Base-by-base conservation (phyloP, 352 stramenopile species). In the Globisporangium carolinianum region DNA sequence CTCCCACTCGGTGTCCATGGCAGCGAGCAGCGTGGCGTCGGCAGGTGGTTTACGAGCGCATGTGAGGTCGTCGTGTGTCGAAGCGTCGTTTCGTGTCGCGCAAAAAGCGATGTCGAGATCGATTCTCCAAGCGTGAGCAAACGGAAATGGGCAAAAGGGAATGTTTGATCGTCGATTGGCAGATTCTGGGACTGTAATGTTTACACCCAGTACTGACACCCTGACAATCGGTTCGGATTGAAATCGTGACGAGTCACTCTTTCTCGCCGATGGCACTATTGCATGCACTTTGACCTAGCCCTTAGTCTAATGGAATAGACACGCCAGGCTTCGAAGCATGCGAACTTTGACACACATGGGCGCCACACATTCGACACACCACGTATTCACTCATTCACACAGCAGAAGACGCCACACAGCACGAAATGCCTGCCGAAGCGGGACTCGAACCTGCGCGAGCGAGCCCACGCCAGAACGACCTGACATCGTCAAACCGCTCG, bases 251-350 rank as follows among this genome's bases (percentile, higher is more conserved):
- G 2, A 32, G 24, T 32, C 24, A 32, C 24, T 32, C 24, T 32
- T 32, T 32, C 24, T 32, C 24, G 1, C 24, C 24, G 1, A 32
- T 32, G 24, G 24, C 24, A 32, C 24, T 94, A 82, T 94, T 67
- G 84, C 84, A 94, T 71, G 71, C 73, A 77, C 69, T 69, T 94
- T 94, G 84, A 94, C 82, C 84, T 82, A 69, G 80, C 86, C 84
- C 82, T 89, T 94, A 94, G 83, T 86, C 84, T 87, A 90, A 94
- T 91, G 51, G 77, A 9, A 92, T 63, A 89, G 84, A 91, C 83
- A 94, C 84, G 86, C 62, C 68, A 69, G 78, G 77, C 84, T 94
- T 94, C 84, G 84, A 94, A 92, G 77, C 69, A 76, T 94, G 84
- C 83, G 62, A 73, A 6, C 37, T 36, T 51, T 54, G 51, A 17